Evolutionary conservation across 768 basidiomycete species (phyloP).

Genomic region (Psilocybe subaeruginosa): DNA sequence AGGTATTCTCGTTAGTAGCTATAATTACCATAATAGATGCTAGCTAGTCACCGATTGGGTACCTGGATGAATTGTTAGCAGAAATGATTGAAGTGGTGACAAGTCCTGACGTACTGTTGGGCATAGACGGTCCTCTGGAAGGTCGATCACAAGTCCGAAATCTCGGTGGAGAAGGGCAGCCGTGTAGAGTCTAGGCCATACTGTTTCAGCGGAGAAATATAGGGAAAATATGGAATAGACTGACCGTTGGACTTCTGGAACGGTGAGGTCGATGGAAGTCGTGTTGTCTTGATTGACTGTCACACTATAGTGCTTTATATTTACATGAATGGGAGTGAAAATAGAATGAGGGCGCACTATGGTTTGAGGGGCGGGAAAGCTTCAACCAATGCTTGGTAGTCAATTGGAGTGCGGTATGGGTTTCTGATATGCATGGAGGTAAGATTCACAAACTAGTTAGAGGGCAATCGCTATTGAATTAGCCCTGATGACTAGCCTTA

Average conservation of each 20-base stretch:
- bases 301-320: neutral
- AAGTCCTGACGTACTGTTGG: slow-evolving; percentile 3
- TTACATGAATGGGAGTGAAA: neutral
- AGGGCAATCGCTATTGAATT: neutral
- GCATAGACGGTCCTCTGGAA: slow-evolving; percentile 5
- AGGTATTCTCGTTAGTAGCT: neutral
- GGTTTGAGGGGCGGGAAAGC: slow-evolving; percentile 7
- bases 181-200: neutral
- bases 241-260: slow-evolving; percentile 4
- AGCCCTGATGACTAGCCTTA: neutral
- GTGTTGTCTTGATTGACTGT: slow-evolving; percentile 1
- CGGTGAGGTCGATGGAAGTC: slow-evolving; percentile 2
- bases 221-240: neutral
- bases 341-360: neutral
- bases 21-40: neutral
- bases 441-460: neutral
- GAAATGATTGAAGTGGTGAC: too few species aligned
- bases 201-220: neutral
- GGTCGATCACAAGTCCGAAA: neutral
- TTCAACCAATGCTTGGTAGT: slow-evolving; percentile 7
- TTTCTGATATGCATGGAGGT: slow-evolving; percentile 9
- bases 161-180: slow-evolving; percentile 5
- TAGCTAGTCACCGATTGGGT: neutral
- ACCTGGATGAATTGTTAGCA: slow-evolving; percentile 2
- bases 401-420: neutral